Percentiles rank a stretch among this genome's conserved stretches.
phyloP scores from a whole-genome alignment of 83 land plant genomes.

The Picea engelmannii region DNA sequence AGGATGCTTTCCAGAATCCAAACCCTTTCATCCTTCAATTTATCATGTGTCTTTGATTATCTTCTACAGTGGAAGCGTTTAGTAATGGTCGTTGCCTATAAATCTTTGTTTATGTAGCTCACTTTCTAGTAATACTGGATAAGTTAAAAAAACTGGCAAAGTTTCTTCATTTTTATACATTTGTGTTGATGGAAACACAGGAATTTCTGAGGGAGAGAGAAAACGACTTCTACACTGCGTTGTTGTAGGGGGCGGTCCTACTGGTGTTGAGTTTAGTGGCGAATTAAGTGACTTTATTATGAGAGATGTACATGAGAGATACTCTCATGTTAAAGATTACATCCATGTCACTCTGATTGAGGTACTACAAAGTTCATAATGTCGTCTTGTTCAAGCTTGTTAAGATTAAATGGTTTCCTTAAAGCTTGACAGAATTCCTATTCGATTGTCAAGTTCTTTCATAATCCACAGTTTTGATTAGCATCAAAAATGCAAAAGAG shows the following conservation, averaged over 20 bases:
- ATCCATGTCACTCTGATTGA: slow-evolving; percentile 71
- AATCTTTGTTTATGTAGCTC: not conserved
- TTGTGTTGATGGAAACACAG: slow-evolving; percentile 19
- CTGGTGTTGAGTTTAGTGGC: slow-evolving; percentile 60
- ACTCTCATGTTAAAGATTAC: slow-evolving; percentile 60
- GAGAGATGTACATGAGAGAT: slow-evolving; percentile 40
- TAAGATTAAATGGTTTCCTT: not conserved
- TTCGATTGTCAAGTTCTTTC: not conserved
- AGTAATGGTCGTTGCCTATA: not conserved
- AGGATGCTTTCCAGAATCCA: no score
- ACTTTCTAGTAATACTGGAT: not conserved
- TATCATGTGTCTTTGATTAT: not conserved
- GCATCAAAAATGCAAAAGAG: not conserved
- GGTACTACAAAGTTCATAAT: slow-evolving; percentile 25
- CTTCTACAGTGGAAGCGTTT: not conserved
- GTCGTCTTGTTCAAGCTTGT: not conserved
- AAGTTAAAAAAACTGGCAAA: not conserved
- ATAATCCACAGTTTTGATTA: not conserved
- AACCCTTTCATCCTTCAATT: not conserved
- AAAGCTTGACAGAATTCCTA: slow-evolving; percentile 6
- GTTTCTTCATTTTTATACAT: not conserved
- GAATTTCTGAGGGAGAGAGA: slow-evolving; percentile 27
- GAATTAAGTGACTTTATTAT: slow-evolving; percentile 55
- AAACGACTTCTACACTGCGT: slow-evolving; percentile 42
- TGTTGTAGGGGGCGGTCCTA: slow-evolving; percentile 59